Evolutionary conservation across 2,329 filamentous ascomycete species (phyloP).

Genomic region (Penicillium frequentans): DNA sequence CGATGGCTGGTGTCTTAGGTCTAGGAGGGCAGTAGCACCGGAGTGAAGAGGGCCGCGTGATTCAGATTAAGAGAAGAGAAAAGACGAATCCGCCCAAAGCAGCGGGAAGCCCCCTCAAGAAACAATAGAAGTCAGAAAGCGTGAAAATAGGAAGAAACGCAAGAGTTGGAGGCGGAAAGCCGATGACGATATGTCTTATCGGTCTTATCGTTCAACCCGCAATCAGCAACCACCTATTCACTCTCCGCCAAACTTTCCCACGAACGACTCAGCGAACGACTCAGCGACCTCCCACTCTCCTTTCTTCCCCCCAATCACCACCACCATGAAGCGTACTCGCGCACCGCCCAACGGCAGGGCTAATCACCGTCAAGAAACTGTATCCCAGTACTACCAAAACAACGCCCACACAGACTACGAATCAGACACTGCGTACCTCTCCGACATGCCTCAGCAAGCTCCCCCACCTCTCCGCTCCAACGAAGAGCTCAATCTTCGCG

Average conservation of each 20-base stretch:
- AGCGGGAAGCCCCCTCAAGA: not conserved
- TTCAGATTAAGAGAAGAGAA: not conserved
- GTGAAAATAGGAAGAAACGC: not conserved
- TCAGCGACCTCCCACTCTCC: not conserved
- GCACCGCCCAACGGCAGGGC: no score
- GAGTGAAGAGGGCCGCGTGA: not conserved
- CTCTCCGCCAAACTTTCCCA: not conserved
- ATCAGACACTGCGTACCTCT: constrained; percentile 59
- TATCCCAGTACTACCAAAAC: constrained; percentile 22
- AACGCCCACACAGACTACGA: constrained; percentile 58
- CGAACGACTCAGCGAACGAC: not conserved
- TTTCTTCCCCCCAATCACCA: constrained; percentile 15
- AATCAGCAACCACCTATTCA: not conserved
- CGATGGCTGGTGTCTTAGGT: no score
- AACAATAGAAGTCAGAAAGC: not conserved
- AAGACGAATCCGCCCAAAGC: not conserved
- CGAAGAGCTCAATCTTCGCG: constrained; percentile 81
- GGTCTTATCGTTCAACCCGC: not conserved
- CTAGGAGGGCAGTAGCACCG: not conserved
- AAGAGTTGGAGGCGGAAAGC: not conserved
- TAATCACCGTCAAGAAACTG: not conserved
- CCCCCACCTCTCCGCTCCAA: constrained; percentile 63
- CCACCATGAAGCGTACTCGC: constrained; percentile 11
- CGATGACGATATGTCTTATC: not conserved
- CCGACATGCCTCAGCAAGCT: constrained; percentile 35